Evolutionary conservation across 2,329 filamentous ascomycete species (phyloP), one percentile per base, ranked within the genome.

Genomic region (Bipolaris sorokiniana): DNA sequence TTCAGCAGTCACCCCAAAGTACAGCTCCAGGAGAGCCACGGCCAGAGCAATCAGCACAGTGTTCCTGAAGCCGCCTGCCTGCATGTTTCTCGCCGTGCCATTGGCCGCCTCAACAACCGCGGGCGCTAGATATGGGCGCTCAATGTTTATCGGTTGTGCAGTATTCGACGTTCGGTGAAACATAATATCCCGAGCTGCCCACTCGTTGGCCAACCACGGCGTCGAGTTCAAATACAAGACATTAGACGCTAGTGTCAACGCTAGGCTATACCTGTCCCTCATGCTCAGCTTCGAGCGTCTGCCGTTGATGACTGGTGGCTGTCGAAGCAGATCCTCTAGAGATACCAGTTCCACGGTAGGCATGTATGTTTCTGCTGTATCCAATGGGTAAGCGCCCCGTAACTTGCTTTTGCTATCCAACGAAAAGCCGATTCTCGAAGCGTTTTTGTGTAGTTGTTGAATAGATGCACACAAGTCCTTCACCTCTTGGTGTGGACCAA

Each of bases 391-490:
- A 4, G 64, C 66, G 10, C 74, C 73, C 15, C 71, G 66, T 28
- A 75, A 54, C 37, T 62, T 74, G 33, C 61, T 70, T 47, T 72
- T 70, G 16, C 58, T 68, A 49, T 76, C 71, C 11, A 76, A 60
- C 0, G 67, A 72, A 37, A 77, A 71, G 2, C 73, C 72, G 26
- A 76, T 74, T 18, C 65, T 71, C 1, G 66, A 56, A 10, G 65
- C 57, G 9, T 49, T 64, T 11, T 68, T 68, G 41, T 70, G 64
- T 5, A 69, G 42, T 41, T 68, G 59, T 33, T 66, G 64, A 28
- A 76, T 76, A 4, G 73, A 74, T 20, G 70, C 71, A 49, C 74
- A 76, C 16, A 76, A 42, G 51, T 77, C 73, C n/a, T 71, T 69
- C 11, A 77, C 67, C 56, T 74, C 74, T 48, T 71, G 51, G 2